Evolutionary conservation across 2,329 filamentous ascomycete genomes (phyloP), one percentile per base, ranked within the genome.

Genomic region (Periconia digitata): DNA sequence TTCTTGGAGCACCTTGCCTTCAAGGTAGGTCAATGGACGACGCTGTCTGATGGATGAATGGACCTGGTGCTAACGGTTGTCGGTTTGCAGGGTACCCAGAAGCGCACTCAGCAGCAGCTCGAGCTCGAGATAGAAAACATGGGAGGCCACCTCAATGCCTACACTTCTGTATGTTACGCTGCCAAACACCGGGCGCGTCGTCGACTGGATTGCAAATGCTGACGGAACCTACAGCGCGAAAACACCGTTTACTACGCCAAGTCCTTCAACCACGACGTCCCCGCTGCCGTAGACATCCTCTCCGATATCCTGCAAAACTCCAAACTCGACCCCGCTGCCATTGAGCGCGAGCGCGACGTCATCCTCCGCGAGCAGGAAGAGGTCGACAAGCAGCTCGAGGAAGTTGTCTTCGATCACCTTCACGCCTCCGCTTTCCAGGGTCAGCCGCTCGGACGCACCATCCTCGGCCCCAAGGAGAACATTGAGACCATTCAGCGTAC

Each of bases 231-330:
- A 54, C 60, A 74, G 92, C 90, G 94, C 76, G 94, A 99, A 78
- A 97, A 96, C 84, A 99, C 94, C 67, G 94, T 99, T 72, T 99
- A 99, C 85, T 99, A 97, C 77, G 94, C 94, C 77, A 96, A 97
- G 81, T 87, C 92, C 59, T 96, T 99, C 83, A 99, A 99, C 82
- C 85, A 88, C 76, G 92, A 99, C 74, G 91, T 97, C 54, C 92
- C 92, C 68, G 89, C 92, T 75, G 90, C 90, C 72, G 94, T 99
- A 76, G 91, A 99, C 76, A 97, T 99, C 70, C 90, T 99, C 54
- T 89, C 94, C 81, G 94, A 99, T 74, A 99, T 99, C 73, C 89
- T 99, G 55, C 94, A 97, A 77, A 95, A 99, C 85, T 97, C 94
- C 62, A 96, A 95, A 82, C 90, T 99, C 72, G 94, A 99, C 79